A percentile compares a stretch with the other conserved stretches of the same genome.
These are phyloP conservation scores for Ustilago sp. DNA, from an alignment of 1,284 basidiomycete species.

Conservation along the genomic window DNA sequence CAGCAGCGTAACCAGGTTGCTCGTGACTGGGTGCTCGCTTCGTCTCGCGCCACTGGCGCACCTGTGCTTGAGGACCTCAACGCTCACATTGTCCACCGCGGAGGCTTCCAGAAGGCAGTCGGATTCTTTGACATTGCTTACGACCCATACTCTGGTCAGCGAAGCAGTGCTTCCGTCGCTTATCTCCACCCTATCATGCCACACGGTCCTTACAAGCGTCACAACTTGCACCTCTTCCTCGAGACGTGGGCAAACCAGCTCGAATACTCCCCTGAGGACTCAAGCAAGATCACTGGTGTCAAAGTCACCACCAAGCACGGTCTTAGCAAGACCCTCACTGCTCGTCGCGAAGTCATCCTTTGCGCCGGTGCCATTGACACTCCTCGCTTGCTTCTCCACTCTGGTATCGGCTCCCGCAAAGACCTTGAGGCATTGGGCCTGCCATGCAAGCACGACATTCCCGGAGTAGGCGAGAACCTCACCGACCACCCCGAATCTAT, in stretches of 20 bases:
- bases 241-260: slow-evolving; percentile 68
- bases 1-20: slow-evolving; percentile 69
- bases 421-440: slow-evolving; percentile 72
- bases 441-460: slow-evolving; percentile 71
- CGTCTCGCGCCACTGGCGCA: slow-evolving; percentile 59
- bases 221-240: slow-evolving; percentile 69
- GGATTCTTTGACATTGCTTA: slow-evolving; percentile 70
- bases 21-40: slow-evolving; percentile 67
- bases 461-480: slow-evolving; percentile 74
- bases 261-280: slow-evolving; percentile 50
- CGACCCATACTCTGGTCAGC: slow-evolving; percentile 67
- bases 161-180: slow-evolving; percentile 67
- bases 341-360: slow-evolving; percentile 65
- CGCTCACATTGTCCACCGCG: slow-evolving; percentile 64
- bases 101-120: slow-evolving; percentile 64
- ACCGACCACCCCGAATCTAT: slow-evolving; percentile 73
- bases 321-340: slow-evolving; percentile 58
- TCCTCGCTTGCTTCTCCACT: slow-evolving; percentile 73
- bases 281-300: slow-evolving; percentile 57
- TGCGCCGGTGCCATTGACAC: slow-evolving; percentile 71
- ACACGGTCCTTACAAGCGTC: slow-evolving; percentile 61
- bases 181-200: slow-evolving; percentile 70
- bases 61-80: slow-evolving; percentile 67
- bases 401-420: slow-evolving; percentile 72
- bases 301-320: slow-evolving; percentile 60